Evolutionary conservation across 2,329 filamentous ascomycete species (phyloP), one percentile per base, ranked within the genome.

Genomic region (Trichoderma sp.): DNA sequence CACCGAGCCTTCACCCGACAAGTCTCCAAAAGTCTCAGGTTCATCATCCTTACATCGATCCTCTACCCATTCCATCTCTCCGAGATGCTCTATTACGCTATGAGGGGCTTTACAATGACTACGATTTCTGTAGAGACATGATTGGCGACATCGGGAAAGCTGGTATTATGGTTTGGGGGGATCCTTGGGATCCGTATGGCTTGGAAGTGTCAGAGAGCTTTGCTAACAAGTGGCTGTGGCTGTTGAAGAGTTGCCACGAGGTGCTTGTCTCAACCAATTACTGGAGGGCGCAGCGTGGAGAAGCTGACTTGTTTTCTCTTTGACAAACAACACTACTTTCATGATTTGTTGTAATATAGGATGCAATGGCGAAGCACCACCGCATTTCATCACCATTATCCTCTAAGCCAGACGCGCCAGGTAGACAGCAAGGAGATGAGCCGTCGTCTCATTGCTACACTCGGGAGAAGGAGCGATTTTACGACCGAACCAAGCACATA

Each of bases 191-290:
- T 68, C 72, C 80, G 3, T 71, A 73, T 0, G 83, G 80, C 12
- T 88, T 85, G 86, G 86, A 88, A 73, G 77, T 83, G 1, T 85
- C 81, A 0, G 79, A 81, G n/a, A 64, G 71, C 0, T 87, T 88
- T 72, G 73, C 83, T 12, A 76, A 77, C 36, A 86, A 85, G 73
- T 88, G 84, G 83, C 76, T 73, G 3, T 79, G 79, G 39, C 17
- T 43, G 3, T n/a, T 43, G 39, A 17, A 1, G 39, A 43, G 39
- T 43, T 43, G 39, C 39, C 39, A 43, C 1, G 39, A 43, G 39
- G 1, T 43, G 17, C 39, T 43, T n/a, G 39, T 43, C 39, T 43
- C 39, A 9, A 43, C 39, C 15, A 43, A 43, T 43, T 43, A 43
- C 17, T 43, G 39, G 39, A 7, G 39, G 17, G 39, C 39, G 39